phyloP scores from a whole-genome alignment of 495 filamentous ascomycete genomes.

The Baudoinia panamericana region DNA sequence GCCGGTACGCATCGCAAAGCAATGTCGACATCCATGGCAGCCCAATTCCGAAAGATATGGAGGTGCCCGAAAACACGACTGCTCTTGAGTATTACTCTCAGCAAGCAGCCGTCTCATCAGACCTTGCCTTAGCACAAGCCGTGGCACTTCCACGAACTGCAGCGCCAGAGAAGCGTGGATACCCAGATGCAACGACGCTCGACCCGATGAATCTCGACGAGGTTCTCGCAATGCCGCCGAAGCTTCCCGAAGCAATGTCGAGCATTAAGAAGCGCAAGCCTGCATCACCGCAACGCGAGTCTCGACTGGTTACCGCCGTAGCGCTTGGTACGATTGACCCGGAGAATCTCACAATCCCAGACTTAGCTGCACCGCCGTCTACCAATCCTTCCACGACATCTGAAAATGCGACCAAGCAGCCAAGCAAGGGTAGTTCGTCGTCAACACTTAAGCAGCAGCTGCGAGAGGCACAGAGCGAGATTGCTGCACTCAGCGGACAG shows the following conservation, averaged over 20 bases:
- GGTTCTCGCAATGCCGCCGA: conserved; percentile 2
- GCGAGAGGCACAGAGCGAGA: background rate
- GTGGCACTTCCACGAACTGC: background rate
- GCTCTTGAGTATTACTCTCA: conserved; percentile 17
- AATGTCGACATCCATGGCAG: conserved; percentile 17
- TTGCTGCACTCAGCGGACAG: background rate
- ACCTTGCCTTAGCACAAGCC: background rate
- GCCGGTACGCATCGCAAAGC: conserved; percentile 11
- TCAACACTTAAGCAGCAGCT: conserved; percentile 8
- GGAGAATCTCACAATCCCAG: conserved; percentile 2
- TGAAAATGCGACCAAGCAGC: background rate
- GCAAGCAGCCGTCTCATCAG: conserved; percentile 10
- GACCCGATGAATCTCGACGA: background rate
- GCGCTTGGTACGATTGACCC: conserved; percentile 1
- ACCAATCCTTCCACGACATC: conserved; percentile 12
- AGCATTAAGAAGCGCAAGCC: conserved; percentile 14
- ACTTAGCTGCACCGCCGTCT: background rate
- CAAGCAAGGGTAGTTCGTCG: background rate
- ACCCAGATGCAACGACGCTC: too few species aligned
- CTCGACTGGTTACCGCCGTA: conserved; percentile 6
- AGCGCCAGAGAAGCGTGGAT: background rate
- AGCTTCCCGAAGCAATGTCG: conserved; percentile 4
- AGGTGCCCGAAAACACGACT: conserved; percentile 8
- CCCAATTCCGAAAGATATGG: conserved; percentile 13
- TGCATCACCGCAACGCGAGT: conserved; percentile 7